phyloP scores from a whole-genome alignment of 2,329 filamentous ascomycete genomes.

The Claviceps digitariae region DNA sequence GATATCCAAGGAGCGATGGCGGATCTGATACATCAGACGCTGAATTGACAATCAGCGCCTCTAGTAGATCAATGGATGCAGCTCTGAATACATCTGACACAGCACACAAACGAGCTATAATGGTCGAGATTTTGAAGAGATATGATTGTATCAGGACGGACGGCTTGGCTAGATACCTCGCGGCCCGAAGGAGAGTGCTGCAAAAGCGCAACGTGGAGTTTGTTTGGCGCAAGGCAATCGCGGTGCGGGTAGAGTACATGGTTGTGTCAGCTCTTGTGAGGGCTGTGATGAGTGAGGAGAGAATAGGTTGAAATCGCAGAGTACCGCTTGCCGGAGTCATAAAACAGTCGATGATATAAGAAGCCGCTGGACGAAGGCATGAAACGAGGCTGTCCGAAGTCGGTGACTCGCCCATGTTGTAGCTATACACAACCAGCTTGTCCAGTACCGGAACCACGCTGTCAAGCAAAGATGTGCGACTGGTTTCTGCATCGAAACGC shows the following conservation, averaged over 20 bases:
- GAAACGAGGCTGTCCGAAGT: constrained; percentile 35
- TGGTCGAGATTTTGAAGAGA: constrained; percentile 66
- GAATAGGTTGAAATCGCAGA: constrained; percentile 62
- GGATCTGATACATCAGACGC: constrained; percentile 58
- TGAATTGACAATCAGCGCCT: constrained; percentile 58
- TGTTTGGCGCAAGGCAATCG: constrained; percentile 49
- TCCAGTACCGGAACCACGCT: constrained; percentile 57
- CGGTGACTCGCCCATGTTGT: constrained; percentile 55
- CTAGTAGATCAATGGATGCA: constrained; percentile 54
- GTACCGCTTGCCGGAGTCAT: constrained; percentile 55
- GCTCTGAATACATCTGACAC: constrained; percentile 51
- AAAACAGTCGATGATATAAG: constrained; percentile 65
- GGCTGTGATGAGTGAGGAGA: constrained; percentile 48
- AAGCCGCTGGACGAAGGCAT: constrained; percentile 58
- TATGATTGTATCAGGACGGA: constrained; percentile 59
- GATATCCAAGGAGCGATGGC: constrained; percentile 82
- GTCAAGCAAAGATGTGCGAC: constrained; percentile 55
- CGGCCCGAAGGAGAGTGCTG: constrained; percentile 55
- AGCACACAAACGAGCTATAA: constrained; percentile 65
- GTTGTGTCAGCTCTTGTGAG: constrained; percentile 42
- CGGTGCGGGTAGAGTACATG: constrained; percentile 40
- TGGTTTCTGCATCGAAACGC: constrained; percentile 59
- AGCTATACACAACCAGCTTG: constrained; percentile 57
- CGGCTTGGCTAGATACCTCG: constrained; percentile 48
- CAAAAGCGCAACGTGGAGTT: constrained; percentile 51